These are phyloP conservation scores for Fomitopsis schrenkii DNA, from an alignment of 1,284 basidiomycete genomes.

Conservation along the genomic window DNA sequence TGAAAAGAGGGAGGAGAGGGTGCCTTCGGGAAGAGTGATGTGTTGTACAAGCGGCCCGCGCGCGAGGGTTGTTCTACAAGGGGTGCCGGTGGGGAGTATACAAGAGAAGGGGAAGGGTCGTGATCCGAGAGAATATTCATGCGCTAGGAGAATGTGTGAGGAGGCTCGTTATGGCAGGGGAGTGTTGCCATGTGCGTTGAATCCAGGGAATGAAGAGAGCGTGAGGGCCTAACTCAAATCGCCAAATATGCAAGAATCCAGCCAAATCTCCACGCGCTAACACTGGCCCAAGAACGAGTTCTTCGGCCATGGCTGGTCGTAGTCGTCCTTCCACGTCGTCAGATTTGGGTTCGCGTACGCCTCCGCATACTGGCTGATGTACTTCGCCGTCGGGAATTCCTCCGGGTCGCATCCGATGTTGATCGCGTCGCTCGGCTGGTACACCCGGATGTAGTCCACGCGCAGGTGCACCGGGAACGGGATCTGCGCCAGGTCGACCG, in stretches of 20 bases:
- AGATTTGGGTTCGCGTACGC: slow-evolving; percentile 37
- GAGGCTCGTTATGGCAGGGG: too few relatives aligned
- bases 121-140: background rate
- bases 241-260: background rate
- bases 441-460: slow-evolving; percentile 59
- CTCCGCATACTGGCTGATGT: slow-evolving; percentile 39
- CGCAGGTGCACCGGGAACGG: slow-evolving; percentile 46
- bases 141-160: background rate
- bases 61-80: background rate
- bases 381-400: slow-evolving; percentile 48
- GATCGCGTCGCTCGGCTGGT: slow-evolving; percentile 40
- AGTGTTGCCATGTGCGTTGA: too few relatives aligned
- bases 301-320: slow-evolving; percentile 31
- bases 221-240: background rate
- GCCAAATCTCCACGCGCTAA: slow-evolving; percentile 7
- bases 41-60: background rate
- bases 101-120: background rate
- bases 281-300: slow-evolving; percentile 28
- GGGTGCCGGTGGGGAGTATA: background rate
- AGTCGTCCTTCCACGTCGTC: slow-evolving; percentile 35
- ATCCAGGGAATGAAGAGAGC: background rate
- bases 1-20: background rate
- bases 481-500: slow-evolving; percentile 38
- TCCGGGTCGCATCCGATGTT: slow-evolving; percentile 53
- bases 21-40: background rate